Conservation (phyloP, 192 early-diverging fungal genomes). For the Coemansia sp. region DNA sequence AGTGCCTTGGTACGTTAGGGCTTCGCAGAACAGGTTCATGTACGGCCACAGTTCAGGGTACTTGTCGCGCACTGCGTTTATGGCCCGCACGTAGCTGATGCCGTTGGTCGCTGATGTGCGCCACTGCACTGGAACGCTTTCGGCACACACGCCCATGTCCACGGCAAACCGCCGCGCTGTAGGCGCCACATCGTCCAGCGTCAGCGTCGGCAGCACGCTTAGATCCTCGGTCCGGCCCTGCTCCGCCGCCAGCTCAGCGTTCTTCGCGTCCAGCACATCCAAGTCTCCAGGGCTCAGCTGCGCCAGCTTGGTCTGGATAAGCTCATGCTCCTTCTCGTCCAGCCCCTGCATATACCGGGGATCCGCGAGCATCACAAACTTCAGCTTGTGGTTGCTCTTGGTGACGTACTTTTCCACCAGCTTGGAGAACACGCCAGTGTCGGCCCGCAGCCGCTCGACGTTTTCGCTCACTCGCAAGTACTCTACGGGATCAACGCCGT, state of each 20-base stretch:
- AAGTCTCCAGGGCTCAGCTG: slow-evolving; percentile 64
- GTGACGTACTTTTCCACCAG: slow-evolving; percentile 77
- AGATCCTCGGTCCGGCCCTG: slow-evolving; percentile 81
- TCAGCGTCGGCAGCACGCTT: slow-evolving; percentile 78
- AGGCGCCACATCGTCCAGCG: slow-evolving; percentile 70
- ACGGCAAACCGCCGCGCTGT: slow-evolving; percentile 59
- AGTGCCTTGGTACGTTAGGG: slow-evolving; percentile 68
- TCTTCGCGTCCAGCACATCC: slow-evolving; percentile 63
- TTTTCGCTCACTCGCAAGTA: slow-evolving; percentile 78
- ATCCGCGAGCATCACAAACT: slow-evolving; percentile 82
- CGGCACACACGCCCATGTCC: slow-evolving; percentile 47
- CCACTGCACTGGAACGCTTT: slow-evolving; percentile 67
- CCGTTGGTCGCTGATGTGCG: slow-evolving; percentile 84
- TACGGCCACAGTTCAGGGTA: slow-evolving; percentile 68
- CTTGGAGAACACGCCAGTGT: slow-evolving; percentile 70
- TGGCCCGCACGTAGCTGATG: slow-evolving; percentile 82
- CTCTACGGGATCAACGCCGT: slow-evolving; percentile 82
- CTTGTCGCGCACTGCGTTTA: slow-evolving; percentile 64
- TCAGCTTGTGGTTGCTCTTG: slow-evolving; percentile 74
- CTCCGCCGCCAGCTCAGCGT: slow-evolving; percentile 61
- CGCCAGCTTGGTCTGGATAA: slow-evolving; percentile 63
- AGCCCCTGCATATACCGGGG: slow-evolving; percentile 61
- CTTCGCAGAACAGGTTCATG: slow-evolving; percentile 73
- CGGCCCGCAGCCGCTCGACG: slow-evolving; percentile 67
- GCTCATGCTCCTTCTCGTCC: slow-evolving; percentile 61